phyloP scores from a whole-genome alignment of 306 rosid genomes.

The Rosa chinensis region DNA sequence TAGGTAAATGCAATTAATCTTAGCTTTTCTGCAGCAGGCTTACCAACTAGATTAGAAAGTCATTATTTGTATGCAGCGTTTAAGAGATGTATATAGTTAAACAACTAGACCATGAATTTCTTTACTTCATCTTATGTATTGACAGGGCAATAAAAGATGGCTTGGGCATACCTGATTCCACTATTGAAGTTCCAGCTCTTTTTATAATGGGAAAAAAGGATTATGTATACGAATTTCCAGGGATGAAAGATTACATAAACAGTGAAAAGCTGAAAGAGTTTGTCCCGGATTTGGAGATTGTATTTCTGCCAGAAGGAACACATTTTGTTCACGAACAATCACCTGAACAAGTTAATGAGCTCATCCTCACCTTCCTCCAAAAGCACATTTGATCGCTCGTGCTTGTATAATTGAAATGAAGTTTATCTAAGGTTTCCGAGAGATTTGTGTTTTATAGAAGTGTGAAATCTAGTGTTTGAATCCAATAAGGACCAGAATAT shows the following conservation, averaged over 20 bases:
- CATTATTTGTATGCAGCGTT: not conserved
- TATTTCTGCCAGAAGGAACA: slow-evolving; percentile 69
- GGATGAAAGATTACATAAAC: slow-evolving; percentile 54
- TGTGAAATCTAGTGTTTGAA: not conserved
- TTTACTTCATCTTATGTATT: slow-evolving; percentile 19
- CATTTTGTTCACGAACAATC: slow-evolving; percentile 87
- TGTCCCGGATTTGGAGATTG: slow-evolving; percentile 61
- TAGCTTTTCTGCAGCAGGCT: not conserved
- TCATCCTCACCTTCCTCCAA: slow-evolving; percentile 55
- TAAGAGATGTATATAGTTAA: not conserved
- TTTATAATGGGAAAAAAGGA: slow-evolving; percentile 73
- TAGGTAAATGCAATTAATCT: slow-evolving; percentile 43
- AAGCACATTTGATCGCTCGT: slow-evolving; percentile 44
- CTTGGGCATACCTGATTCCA: slow-evolving; percentile 34
- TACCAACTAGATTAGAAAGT: too few species aligned
- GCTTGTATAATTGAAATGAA: not conserved
- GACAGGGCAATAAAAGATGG: slow-evolving; percentile 53
- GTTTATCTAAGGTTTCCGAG: not conserved
- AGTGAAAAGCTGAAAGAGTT: slow-evolving; percentile 51
- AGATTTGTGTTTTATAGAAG: not conserved
- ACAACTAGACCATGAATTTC: not conserved
- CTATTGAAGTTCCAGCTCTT: slow-evolving; percentile 52
- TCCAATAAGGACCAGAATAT: not conserved
- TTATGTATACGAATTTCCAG: slow-evolving; percentile 58
- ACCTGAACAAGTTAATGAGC: slow-evolving; percentile 62